A percentile compares a stretch with the other conserved stretches of the same genome.
phyloP scores from a whole-genome alignment of 2,329 filamentous ascomycete species.

The Calycina herbarum region DNA sequence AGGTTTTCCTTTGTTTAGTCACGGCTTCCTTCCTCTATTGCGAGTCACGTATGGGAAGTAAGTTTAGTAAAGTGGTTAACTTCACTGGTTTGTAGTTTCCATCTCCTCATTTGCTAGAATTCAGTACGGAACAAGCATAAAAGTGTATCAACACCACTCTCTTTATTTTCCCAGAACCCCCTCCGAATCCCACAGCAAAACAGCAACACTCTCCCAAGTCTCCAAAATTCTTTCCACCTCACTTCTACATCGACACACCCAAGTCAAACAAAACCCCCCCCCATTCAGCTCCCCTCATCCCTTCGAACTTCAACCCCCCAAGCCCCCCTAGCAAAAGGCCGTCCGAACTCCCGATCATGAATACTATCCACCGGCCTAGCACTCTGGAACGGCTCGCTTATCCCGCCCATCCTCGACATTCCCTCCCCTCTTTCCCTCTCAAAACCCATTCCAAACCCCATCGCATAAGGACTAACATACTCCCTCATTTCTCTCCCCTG shows the following conservation, averaged over 20 bases:
- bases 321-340: constrained; percentile 8
- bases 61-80: too few species aligned
- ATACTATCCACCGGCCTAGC: neutral
- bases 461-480: constrained; percentile 3
- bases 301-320: constrained; percentile 8
- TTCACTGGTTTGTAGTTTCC: too few species aligned
- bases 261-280: neutral
- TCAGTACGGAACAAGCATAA: too few species aligned
- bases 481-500: neutral
- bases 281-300: neutral
- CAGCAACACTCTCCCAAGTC: neutral
- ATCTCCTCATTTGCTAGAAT: too few species aligned
- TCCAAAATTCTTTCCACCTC: too few species aligned
- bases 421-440: neutral
- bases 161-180: too few species aligned
- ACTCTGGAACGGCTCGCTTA: neutral
- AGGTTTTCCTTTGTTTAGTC: too few species aligned
- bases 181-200: neutral
- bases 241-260: neutral
- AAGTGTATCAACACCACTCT: too few species aligned
- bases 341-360: constrained; percentile 3
- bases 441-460: neutral
- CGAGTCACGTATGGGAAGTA: too few species aligned
- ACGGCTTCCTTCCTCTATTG: too few species aligned
- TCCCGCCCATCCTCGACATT: neutral